Conservation (phyloP, 331 rosid genomes). For the Malus hybrid region DNA sequence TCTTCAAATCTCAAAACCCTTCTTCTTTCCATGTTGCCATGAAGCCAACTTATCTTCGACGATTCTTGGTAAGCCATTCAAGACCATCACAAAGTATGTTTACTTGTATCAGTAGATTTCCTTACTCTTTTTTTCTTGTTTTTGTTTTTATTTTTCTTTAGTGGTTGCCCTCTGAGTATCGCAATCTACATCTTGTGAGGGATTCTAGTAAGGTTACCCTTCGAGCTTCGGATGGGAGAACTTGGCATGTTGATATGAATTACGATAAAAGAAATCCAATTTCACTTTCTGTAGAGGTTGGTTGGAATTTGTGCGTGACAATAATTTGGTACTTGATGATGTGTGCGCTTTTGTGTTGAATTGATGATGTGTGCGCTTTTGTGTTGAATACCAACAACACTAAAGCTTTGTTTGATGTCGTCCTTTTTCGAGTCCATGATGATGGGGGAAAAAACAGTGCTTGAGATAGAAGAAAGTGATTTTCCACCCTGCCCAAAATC, state of each 20-base stretch:
- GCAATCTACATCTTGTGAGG: not conserved
- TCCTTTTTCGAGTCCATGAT: too few species aligned
- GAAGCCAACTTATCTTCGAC: not conserved
- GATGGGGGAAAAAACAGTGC: not conserved
- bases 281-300: conserved; percentile 12
- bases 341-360: not conserved
- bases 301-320: conserved; percentile 13
- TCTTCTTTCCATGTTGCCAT: conserved; percentile 14
- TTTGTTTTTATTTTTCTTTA: too few species aligned
- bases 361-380: not conserved
- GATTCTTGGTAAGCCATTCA: conserved; percentile 15
- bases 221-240: not conserved
- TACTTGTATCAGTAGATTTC: too few species aligned
- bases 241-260: not conserved
- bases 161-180: not conserved
- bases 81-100: too few species aligned
- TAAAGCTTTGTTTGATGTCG: too few species aligned
- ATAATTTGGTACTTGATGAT: not conserved
- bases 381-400: not conserved
- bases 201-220: not conserved
- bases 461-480: not conserved
- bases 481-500: not conserved
- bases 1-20: not conserved
- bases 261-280: not conserved
- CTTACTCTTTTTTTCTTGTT: not conserved